A percentile compares a stretch with the other conserved stretches of the same genome.
Conservation (phyloP, 2,329 filamentous ascomycete species). For the Fonsecaea multimorphosa region DNA sequence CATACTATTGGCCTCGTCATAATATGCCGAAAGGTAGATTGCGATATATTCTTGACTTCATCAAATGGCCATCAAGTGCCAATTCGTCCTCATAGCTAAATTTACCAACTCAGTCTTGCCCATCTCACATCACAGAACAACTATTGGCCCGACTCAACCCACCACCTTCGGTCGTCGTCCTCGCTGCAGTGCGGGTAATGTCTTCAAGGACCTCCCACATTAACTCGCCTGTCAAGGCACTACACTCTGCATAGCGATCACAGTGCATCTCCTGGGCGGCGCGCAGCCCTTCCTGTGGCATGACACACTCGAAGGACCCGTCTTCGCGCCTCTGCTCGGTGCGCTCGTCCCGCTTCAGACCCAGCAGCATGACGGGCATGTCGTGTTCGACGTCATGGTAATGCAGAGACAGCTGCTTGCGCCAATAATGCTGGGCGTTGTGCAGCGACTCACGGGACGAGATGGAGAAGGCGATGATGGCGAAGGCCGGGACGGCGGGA, state of each 20-base stretch:
- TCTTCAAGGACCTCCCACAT: conserved; percentile 66
- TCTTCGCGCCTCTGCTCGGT: conserved; percentile 34
- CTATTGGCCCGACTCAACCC: conserved; percentile 53
- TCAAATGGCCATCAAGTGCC: neutral
- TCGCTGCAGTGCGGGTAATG: conserved; percentile 63
- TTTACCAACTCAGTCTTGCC: neutral
- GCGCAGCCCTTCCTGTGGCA: conserved; percentile 56
- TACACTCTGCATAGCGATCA: conserved; percentile 69
- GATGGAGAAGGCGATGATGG: conserved; percentile 66
- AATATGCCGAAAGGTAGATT: neutral
- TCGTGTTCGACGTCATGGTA: conserved; percentile 56
- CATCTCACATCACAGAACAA: conserved; percentile 50
- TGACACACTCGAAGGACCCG: conserved; percentile 43
- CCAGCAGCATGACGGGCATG: conserved; percentile 64
- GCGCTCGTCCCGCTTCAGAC: conserved; percentile 61
- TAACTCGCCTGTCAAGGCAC: conserved; percentile 65
- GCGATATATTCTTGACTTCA: neutral
- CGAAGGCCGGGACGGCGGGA: conserved; percentile 59
- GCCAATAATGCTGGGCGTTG: conserved; percentile 55
- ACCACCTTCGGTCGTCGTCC: conserved; percentile 62
- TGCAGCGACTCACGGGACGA: conserved; percentile 58
- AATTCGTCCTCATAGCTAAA: neutral
- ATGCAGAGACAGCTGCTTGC: conserved; percentile 52
- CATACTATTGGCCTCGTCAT: neutral
- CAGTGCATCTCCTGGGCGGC: conserved; percentile 66